Conservation (phyloP, 1,284 basidiomycete species). For the Papiliotrema fonsecae region DNA sequence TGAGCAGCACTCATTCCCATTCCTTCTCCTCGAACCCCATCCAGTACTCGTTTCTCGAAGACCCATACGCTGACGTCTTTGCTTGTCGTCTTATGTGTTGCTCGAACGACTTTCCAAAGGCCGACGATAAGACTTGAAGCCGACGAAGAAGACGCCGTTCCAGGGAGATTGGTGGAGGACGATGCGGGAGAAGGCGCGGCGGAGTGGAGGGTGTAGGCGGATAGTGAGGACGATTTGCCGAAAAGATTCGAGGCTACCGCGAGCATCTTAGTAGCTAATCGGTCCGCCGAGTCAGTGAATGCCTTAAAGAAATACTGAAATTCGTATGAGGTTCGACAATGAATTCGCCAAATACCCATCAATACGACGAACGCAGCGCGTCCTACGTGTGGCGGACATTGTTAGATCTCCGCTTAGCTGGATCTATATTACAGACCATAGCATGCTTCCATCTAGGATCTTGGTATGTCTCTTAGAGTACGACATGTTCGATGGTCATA, state of each 20-base stretch:
- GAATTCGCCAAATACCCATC: too few relatives aligned
- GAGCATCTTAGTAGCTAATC: slow-evolving; percentile 68
- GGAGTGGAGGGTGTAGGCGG: slow-evolving; percentile 65
- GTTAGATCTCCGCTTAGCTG: too few relatives aligned
- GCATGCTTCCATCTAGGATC: too few relatives aligned
- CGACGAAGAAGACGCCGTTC: slow-evolving; percentile 45
- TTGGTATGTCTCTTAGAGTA: too few relatives aligned
- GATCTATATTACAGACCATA: too few relatives aligned
- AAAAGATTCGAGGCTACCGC: slow-evolving; percentile 89
- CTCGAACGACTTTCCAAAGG: slow-evolving; percentile 78
- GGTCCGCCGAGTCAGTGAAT: background rate
- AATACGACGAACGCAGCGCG: too few relatives aligned
- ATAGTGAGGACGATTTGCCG: slow-evolving; percentile 74
- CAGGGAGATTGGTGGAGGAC: slow-evolving; percentile 38
- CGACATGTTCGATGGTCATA: too few relatives aligned
- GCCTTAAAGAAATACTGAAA: too few relatives aligned
- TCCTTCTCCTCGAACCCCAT: slow-evolving; percentile 64
- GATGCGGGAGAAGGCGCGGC: slow-evolving; percentile 29
- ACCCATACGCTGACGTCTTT: slow-evolving; percentile 87
- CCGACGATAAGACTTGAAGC: slow-evolving; percentile 62
- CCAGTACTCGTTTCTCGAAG: slow-evolving; percentile 72
- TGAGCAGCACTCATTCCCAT: slow-evolving; percentile 49
- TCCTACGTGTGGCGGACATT: too few relatives aligned
- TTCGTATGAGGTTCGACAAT: too few relatives aligned
- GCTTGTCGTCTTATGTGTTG: slow-evolving; percentile 75